These are phyloP conservation scores for Acorus gramineus DNA, from an alignment of 106 monocot species.

Conservation along the genomic window DNA sequence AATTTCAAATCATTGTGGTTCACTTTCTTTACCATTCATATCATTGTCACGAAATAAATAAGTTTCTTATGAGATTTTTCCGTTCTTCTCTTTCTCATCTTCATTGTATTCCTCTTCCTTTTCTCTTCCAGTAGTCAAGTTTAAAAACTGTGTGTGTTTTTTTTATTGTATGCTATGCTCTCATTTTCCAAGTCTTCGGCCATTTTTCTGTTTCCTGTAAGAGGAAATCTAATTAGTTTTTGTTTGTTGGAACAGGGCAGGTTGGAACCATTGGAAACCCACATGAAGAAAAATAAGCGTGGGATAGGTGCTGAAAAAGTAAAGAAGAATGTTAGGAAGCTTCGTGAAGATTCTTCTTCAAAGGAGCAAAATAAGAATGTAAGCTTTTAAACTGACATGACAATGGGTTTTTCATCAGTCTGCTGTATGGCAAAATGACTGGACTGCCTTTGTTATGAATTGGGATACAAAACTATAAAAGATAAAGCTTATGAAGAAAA, in stretches of 20 bases:
- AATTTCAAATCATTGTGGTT: not conserved
- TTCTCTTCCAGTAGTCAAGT: not conserved
- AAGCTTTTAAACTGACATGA: slow-evolving; percentile 5
- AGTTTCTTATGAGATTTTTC: not conserved
- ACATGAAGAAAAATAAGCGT: slow-evolving; percentile 79
- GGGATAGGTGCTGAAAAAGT: slow-evolving; percentile 73
- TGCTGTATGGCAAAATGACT: too few relatives aligned
- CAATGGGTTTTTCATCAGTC: too few relatives aligned
- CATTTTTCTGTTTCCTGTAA: too few relatives aligned
- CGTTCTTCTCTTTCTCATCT: not conserved
- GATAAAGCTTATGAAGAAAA: too few relatives aligned
- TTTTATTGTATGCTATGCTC: too few relatives aligned
- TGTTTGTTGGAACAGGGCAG: slow-evolving; percentile 47
- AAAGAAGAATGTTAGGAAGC: slow-evolving; percentile 23
- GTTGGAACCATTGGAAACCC: slow-evolving; percentile 73
- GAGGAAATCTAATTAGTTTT: not conserved
- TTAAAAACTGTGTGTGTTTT: too few relatives aligned
- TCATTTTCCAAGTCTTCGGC: too few relatives aligned
- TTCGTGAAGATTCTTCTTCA: slow-evolving; percentile 12
- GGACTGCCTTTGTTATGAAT: too few relatives aligned
- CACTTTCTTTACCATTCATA: not conserved
- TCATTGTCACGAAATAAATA: not conserved
- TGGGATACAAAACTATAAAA: too few relatives aligned
- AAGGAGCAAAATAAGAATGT: slow-evolving; percentile 21
- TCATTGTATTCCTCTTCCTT: not conserved